Base-by-base conservation (phyloP, 768 basidiomycete genomes). In the Boletus rubropictus region DNA sequence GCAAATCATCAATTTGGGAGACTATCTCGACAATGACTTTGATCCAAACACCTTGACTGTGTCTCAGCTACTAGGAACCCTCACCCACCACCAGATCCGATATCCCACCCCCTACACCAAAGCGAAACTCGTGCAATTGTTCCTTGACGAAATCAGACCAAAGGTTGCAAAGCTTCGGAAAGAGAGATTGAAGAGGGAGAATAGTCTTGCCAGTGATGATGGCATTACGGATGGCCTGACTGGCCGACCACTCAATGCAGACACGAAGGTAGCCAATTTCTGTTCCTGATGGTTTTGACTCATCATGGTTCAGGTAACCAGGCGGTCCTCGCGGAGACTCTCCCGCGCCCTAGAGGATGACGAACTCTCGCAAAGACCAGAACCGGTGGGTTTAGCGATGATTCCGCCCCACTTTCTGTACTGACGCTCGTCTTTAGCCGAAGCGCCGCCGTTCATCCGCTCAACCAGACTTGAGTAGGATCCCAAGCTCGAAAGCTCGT, bases 171-270 rank as follows among this genome's bases (percentile, higher is more conserved):
- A 79, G 54, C 68, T 85, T 47, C 81, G 77, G 63, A 81, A 74
- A 49, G 82, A 89, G 52, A 72, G 80, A 38, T 48, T 82, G 32
- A 80, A 79, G 69, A 78, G 73, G 52, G 77, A 80, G 62, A 82
- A 80, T 42, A 89, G 85, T 53, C 64, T 75, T 42, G 81, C 90
- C 5, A 90, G 87, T 57, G 85, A 87, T 50, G 82, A 88, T 46
- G 89, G 89, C 5, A 91, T 92, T 43, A 80, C 72, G 32, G 86
- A 92, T 63, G 89, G 89, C 18, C 52, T 81, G n/a, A 90, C 89
- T 7, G 89, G 89, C n/a, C 66, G 75, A 61, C 82, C 77, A 29
- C 64, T 91, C 49, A 72, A 66, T 56, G 73, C 69, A 37, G 69
- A 65, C 40, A 58, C 62, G 39, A 76, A 75, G 71, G 82, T 80